Evolutionary conservation across 2,329 filamentous ascomycete species (phyloP).

Genomic region (Pyrenophora graminea): DNA sequence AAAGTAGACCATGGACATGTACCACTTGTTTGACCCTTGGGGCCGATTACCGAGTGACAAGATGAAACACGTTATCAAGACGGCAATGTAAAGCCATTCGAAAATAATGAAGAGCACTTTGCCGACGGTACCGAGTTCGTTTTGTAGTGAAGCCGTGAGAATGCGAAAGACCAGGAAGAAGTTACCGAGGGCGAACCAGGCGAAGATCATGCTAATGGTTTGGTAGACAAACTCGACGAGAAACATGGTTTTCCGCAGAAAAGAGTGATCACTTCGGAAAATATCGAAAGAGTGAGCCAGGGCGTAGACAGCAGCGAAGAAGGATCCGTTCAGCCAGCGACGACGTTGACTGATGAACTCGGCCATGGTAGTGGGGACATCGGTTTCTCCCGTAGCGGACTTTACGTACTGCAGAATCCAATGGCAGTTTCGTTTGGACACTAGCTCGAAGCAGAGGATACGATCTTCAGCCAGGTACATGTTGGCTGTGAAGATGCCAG

Average conservation of each 20-base stretch:
- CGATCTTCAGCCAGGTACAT: constrained; percentile 99
- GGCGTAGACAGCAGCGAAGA: constrained; percentile 96
- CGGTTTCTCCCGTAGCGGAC: constrained; percentile 93
- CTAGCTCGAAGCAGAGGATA: constrained; percentile 97
- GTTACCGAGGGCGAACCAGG: constrained; percentile 97
- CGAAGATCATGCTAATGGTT: constrained; percentile 95
- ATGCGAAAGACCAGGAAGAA: constrained; percentile 99
- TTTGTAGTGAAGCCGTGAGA: constrained; percentile 81
- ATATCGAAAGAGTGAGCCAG: constrained; percentile 95
- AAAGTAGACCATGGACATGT: constrained; percentile 98
- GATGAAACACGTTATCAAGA: constrained; percentile 92
- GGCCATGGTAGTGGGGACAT: constrained; percentile 91
- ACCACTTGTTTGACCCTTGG: constrained; percentile 89
- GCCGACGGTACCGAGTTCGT: constrained; percentile 76
- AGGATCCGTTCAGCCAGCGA: constrained; percentile 96
- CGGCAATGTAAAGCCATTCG: constrained; percentile 93
- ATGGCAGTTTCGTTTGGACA: constrained; percentile 94
- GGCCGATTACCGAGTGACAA: constrained; percentile 92
- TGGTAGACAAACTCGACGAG: constrained; percentile 93
- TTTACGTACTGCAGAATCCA: constrained; percentile 99
- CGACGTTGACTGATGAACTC: constrained; percentile 94
- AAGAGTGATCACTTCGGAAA: constrained; percentile 88
- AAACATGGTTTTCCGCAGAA: constrained; percentile 85
- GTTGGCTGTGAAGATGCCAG: constrained; percentile 96
- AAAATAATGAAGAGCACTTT: constrained; percentile 85